Evolutionary conservation across 176 grass and related monocot species (phyloP), one percentile per base, ranked within the genome.

Genomic region (Cenchrus purpureus): DNA sequence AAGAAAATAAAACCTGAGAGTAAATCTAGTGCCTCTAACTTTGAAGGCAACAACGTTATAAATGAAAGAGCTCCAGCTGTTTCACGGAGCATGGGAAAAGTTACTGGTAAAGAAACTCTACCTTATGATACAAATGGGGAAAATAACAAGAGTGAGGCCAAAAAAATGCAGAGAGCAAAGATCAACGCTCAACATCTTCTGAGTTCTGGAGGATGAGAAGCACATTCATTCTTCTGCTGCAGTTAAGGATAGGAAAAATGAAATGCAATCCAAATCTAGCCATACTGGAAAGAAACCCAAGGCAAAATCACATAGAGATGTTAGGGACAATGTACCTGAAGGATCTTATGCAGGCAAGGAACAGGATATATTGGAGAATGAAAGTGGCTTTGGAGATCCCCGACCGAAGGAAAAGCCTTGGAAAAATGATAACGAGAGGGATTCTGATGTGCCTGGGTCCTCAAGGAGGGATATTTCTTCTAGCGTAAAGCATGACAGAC

Each of bases 91-190:
- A 79, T 84, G 56, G 89, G 80, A 73, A 88, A 76, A 44, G 71
- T 85, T 88, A 16, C 72, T 83, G 79, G 55, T 80, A 87, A 91
- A 84, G 89, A 94, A 88, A 80, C 76, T 71, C 68, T 44, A 76
- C 54, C 75, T 78, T 65, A 46, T 85, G 91, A 85, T 67, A 78
- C 50, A 69, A 85, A 68, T 86, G 83, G 57, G 57, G 87, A 92
- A 78, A 84, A 77, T 88, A 83, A 79, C 67, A 80, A 80, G 61
- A 89, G 84, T 67, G 90, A 94, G 6, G 76, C 60, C 17, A 94
- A 85, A 87, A 92, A 79, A 83, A 81, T 87, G n/a, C 83, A 89
- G 81, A 90, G 85, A 89, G 63, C 91, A 88, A 89, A 94, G 67
- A 80, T 42, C 51, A 92, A 72, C 76, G 51, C 79, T 76, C 65